phyloP scores from a whole-genome alignment of 2,329 filamentous ascomycete genomes.

The Zopfia rhizophila region DNA sequence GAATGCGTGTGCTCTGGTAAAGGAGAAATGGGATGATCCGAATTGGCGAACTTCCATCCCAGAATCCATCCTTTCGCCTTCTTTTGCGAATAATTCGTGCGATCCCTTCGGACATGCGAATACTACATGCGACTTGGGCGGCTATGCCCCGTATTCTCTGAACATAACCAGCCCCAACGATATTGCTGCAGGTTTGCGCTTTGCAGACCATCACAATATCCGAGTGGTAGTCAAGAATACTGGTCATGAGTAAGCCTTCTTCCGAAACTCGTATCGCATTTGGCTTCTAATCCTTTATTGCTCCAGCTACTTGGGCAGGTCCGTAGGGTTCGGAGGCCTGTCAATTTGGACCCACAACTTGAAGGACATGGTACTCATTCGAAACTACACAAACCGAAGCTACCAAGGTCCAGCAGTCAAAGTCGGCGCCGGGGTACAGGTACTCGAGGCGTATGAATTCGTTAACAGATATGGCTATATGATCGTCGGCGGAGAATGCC shows the following conservation, averaged over 20 bases:
- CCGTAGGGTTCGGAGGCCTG: constrained; percentile 5
- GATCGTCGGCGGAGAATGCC: background rate
- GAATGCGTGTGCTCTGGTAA: no score
- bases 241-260: no score
- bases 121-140: no score
- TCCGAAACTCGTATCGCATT: no score
- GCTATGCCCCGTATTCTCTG: constrained; percentile 5
- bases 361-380: constrained; percentile 8
- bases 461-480: background rate
- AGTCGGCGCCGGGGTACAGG: constrained; percentile 19
- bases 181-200: constrained; percentile 6
- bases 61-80: no score
- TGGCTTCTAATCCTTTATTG: no score
- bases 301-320: constrained; percentile 8
- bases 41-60: no score
- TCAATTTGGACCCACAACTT: constrained; percentile 12
- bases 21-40: no score
- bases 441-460: constrained; percentile 9
- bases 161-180: constrained; percentile 1
- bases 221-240: constrained; percentile 23
- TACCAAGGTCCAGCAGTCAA: constrained; percentile 10
- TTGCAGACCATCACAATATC: constrained; percentile 19
- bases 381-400: background rate
- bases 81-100: no score
- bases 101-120: no score